Base-by-base conservation (phyloP, 1,284 basidiomycete species). In the Phenoliferia sp. region DNA sequence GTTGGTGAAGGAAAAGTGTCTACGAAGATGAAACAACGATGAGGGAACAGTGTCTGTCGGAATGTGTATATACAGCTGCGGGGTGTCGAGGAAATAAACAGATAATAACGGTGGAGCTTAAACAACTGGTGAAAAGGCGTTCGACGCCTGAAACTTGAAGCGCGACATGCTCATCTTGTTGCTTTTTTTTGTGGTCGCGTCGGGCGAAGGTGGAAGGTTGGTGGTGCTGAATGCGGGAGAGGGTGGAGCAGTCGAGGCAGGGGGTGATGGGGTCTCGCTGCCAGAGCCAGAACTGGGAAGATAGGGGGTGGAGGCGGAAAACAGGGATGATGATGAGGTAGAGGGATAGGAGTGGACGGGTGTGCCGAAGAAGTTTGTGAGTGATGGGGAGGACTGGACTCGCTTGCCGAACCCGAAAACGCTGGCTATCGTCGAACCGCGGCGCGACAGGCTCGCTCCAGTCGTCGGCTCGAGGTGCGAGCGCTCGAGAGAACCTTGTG, bases 301-400 rank as follows among this genome's bases (percentile, higher is more conserved):
- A 22, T 44, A 44, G 12, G 39, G 39, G 22, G 39, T 44, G 39
- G 39, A 44, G 39, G 22, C 22, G 39, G 39, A 44, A 22, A 22
- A 44, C 12, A 44, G 39, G 39, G 39, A n/a, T n/a, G n/a, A n/a
- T n/a, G 39, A 44, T 22, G 39, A 22, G 39, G 39, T 22, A 22
- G 22, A 12, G 12, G 39, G 39, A 12, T 22, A 12, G 39, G 39
- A 22, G 39, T 12, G 15, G 54, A 56, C 52, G 17, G 54, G 52
- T 16, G 54, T 48, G 56, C 7, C 33, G 29, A 68, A 68, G 61
- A 63, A 68, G 0, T 63, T 62, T 5, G 65, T 63, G 32, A 69
- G 60, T 0, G 62, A 15, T 12, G 68, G 68, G 2, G 35, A 57
- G 5, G 28, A 34, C 35, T 69, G 65, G 7, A 61, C 62, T 9